phyloP scores from a whole-genome alignment of 176 grass and related monocot species.

The Triticum urartu region DNA sequence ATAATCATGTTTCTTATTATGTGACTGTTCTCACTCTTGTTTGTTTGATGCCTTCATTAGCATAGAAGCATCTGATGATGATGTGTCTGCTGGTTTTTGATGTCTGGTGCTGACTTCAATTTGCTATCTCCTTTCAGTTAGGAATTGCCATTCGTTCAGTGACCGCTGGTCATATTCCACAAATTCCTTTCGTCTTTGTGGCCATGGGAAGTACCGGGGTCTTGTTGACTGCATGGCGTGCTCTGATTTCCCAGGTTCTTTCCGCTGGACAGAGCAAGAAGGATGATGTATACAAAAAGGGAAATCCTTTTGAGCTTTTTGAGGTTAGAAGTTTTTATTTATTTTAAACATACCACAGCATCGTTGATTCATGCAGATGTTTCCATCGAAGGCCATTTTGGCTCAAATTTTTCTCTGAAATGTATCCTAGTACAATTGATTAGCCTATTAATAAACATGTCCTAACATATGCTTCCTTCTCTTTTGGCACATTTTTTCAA shows the following conservation, averaged over 20 bases:
- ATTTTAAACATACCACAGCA: not conserved
- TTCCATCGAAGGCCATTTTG: not conserved
- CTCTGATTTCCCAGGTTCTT: slow-evolving; percentile 67
- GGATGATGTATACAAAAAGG: slow-evolving; percentile 72
- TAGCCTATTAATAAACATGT: not conserved
- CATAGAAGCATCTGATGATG: not conserved
- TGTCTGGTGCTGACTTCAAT: not conserved
- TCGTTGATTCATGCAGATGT: not conserved
- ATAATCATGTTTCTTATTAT: not conserved
- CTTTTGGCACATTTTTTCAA: not conserved
- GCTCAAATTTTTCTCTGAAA: not conserved
- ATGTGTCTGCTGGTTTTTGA: not conserved
- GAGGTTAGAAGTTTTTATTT: slow-evolving; percentile 46
- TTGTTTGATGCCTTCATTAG: not conserved
- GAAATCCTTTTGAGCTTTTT: slow-evolving; percentile 91
- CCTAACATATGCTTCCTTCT: not conserved
- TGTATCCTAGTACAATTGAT: not conserved
- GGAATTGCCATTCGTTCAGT: slow-evolving; percentile 75
- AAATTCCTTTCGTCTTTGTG: slow-evolving; percentile 72
- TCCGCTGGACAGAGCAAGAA: slow-evolving; percentile 46
- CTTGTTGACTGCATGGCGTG: slow-evolving; percentile 81
- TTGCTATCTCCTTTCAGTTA: slow-evolving; percentile 39
- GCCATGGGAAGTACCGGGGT: slow-evolving; percentile 80
- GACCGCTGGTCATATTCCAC: slow-evolving; percentile 68
- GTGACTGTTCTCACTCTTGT: not conserved